Evolutionary conservation across 805 yeast genomes (phyloP).

Genomic region (Metschnikowia aberdeeniae): DNA sequence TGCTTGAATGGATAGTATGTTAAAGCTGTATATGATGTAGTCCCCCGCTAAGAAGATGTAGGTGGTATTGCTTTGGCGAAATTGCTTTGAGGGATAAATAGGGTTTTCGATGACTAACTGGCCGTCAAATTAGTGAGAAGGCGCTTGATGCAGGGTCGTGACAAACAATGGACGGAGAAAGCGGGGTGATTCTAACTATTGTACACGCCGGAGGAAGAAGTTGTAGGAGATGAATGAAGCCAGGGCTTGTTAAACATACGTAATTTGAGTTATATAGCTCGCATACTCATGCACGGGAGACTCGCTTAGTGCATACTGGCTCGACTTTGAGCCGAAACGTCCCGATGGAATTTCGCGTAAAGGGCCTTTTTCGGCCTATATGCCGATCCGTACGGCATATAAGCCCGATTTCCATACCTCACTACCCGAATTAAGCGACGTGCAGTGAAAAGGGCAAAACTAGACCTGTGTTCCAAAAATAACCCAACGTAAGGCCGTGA

Average conservation of each 20-base stretch:
- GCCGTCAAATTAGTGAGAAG: background rate
- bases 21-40: too few relatives aligned
- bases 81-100: too few relatives aligned
- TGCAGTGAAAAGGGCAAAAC: background rate
- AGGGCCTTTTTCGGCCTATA: background rate
- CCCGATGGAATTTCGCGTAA: constrained; percentile 4
- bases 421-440: background rate
- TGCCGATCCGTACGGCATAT: background rate
- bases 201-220: too few relatives aligned
- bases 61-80: too few relatives aligned
- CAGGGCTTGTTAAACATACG: background rate
- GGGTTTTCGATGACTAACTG: background rate
- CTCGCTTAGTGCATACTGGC: constrained; percentile 1
- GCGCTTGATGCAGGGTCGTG: background rate
- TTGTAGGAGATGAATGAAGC: too few relatives aligned
- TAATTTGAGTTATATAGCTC: background rate
- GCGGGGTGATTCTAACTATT: too few relatives aligned
- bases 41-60: too few relatives aligned
- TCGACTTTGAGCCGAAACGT: constrained; percentile 3
- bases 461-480: background rate
- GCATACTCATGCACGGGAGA: background rate
- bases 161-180: background rate
- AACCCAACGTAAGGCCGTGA: constrained; percentile 1
- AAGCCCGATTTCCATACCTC: background rate
- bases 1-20: background rate